Evolutionary conservation across 2,329 filamentous ascomycete species (phyloP), one percentile per base, ranked within the genome.

Genomic region (Fusarium nygamai): DNA sequence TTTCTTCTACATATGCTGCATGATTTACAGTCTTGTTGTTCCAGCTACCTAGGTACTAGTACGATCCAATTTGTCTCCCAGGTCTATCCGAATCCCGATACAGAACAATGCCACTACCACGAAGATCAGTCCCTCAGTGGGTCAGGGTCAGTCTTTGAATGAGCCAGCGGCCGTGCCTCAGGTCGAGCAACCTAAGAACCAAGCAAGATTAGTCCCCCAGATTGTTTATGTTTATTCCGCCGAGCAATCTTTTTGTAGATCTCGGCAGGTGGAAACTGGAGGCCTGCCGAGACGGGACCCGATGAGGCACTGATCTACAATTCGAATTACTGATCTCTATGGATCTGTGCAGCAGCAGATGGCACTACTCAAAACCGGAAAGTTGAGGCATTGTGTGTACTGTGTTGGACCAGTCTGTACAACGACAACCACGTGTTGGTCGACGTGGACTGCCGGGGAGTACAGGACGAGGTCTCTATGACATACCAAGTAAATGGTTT

Each of bases 271-370:
- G 59, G 54, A 53, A 59, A 39, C 57, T 56, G 60, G 50, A 61
- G 47, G 64, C 61, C 56, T 73, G 63, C 64, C 67, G 48, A 69
- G 39, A 41, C 47, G 58, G 57, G 43, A 44, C 51, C 61, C 67
- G 48, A 72, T 61, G 33, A 57, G 71, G 69, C 61, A 72, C 38
- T 62, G 72, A 75, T 74, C 72, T 74, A 65, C 60, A 39, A 34
- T 39, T 48, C 24, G 50, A 46, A 71, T 67, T 61, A 61, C 43
- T 74, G 71, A 71, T 53, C 44, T 38, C 36, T 27, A 56, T 48
- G 44, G 61, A 74, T 73, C 67, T 72, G 58, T 74, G 64, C 68
- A 41, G 67, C 34, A 58, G 39, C 50, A 50, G 22, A 31, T 17
- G 9, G 24, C n/a, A 11, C 24, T 57, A 39, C 46, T 48, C 27